Base-by-base conservation (phyloP, 2,329 filamentous ascomycete genomes). In the Aureobasidium uvarum region DNA sequence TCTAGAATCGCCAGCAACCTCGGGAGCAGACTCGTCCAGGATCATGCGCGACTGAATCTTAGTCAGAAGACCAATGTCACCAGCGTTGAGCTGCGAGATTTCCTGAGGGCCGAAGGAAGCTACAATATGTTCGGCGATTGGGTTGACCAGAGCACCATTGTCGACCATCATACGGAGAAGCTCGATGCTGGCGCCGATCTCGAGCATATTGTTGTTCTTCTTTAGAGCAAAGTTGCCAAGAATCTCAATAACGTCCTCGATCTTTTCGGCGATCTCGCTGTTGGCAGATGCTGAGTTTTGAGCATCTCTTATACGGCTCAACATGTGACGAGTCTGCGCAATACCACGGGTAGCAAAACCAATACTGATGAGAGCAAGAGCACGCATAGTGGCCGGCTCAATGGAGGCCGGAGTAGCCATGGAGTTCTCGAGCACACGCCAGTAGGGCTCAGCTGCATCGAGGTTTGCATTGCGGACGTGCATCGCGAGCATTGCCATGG, bases 341-440 rank as follows among this genome's bases (percentile, higher is more conserved):
- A 98, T 78, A 58, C 89, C 95, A 73, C 94, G 91, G n/a, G 89
- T 86, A 56, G 93, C 85, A 72, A 92, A 88, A 48, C 92, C 92
- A 68, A 90, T 91, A 63, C 91, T 90, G 74, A 98, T 89, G 76
- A 98, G 82, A 55, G 92, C 91, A 66, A 96, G 86, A 16, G 90
- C 87, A 73, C 94, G 96, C 92, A 97, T 96, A 66, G 91, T 86
- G 14, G 92, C 89, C 28, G 92, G 90, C 79, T 96, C 92, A 68
- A 96, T 89, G 76, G 96, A 89, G 39, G 86, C 83, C 60, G 83
- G 80, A 72, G 86, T 82, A 66, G 86, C 83, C 2, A 87, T 83
- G 45, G 81, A 84, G 68, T 84, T 86, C 63, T 82, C 80, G 48
- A 97, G 81, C 65, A 90, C 81, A 62, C 86, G 84, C 92, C 94